These are phyloP conservation scores for Cladosporium sp. DNA, from an alignment of 2,329 filamentous ascomycete genomes.

Conservation along the genomic window DNA sequence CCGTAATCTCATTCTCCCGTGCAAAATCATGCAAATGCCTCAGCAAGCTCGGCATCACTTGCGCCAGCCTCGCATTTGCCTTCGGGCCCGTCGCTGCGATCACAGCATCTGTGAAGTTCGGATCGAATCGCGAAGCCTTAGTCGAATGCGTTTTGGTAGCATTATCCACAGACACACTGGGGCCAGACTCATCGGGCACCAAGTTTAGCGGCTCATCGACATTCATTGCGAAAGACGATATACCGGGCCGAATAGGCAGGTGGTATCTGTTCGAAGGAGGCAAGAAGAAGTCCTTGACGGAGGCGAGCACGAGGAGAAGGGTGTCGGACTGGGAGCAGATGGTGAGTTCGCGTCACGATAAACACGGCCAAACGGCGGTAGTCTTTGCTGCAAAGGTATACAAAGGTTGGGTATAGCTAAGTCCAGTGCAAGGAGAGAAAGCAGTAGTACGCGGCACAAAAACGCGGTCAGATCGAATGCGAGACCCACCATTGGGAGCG, in stretches of 20 bases:
- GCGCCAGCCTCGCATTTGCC: conserved; percentile 27
- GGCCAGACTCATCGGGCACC: conserved; percentile 4
- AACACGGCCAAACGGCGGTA: background rate
- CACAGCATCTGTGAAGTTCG: conserved; percentile 33
- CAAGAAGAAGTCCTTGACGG: conserved; percentile 14
- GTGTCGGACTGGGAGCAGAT: conserved; percentile 7
- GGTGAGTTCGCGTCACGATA: background rate
- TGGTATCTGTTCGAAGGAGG: background rate
- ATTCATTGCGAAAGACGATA: background rate
- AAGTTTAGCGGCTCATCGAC: conserved; percentile 1
- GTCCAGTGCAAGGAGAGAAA: background rate
- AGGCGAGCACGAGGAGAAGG: conserved; percentile 4
- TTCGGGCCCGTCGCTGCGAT: conserved; percentile 35
- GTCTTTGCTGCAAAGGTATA: background rate
- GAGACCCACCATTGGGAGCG: conserved; percentile 11
- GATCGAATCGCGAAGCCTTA: conserved; percentile 20
- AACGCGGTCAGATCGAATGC: conserved; percentile 4
- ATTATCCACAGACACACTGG: background rate
- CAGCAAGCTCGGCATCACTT: conserved; percentile 48
- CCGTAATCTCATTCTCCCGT: conserved; percentile 54
- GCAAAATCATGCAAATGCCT: conserved; percentile 57
- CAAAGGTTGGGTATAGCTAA: background rate
- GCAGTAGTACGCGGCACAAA: background rate
- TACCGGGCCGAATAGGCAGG: background rate
- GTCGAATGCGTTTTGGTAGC: background rate